Evolutionary conservation across 106 monocot genomes (phyloP).

Genomic region (Gastrodia elata): DNA sequence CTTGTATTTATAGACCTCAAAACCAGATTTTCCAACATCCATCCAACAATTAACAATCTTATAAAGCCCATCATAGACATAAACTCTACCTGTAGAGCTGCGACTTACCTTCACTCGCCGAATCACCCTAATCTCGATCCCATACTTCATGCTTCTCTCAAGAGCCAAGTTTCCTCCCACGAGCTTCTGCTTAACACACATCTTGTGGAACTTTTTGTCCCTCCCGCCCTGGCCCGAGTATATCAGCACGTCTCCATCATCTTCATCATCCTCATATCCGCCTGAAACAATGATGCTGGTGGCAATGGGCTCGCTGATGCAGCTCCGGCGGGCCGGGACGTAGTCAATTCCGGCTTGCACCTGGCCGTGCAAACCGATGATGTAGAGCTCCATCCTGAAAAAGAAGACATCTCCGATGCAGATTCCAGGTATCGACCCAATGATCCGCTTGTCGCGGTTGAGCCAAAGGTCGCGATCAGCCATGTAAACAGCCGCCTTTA

Average conservation of each 20-base stretch:
- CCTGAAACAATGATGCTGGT: constrained; percentile 43
- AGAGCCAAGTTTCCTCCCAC: constrained; percentile 31
- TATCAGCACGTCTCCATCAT: constrained; percentile 23
- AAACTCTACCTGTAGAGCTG: constrained; percentile 22
- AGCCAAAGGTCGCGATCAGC: constrained; percentile 33
- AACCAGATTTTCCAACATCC: constrained; percentile 36
- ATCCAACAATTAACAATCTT: constrained; percentile 25
- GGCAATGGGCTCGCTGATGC: constrained; percentile 25
- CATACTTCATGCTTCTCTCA: constrained; percentile 29
- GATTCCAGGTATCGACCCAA: constrained; percentile 52
- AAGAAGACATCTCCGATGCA: constrained; percentile 56
- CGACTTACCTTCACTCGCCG: constrained; percentile 16
- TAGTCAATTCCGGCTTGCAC: constrained; percentile 60
- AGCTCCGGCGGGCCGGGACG: constrained; percentile 12
- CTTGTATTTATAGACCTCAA: constrained; percentile 33
- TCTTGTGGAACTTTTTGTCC: constrained; percentile 5
- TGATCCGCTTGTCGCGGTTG: constrained; percentile 51
- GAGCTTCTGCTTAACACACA: constrained; percentile 20
- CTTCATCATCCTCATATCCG: constrained; percentile 43
- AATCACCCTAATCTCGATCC: constrained; percentile 36
- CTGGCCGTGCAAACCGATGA: constrained; percentile 65
- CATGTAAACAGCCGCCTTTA: constrained; percentile 39
- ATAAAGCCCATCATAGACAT: constrained; percentile 41
- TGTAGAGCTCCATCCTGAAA: constrained; percentile 58
- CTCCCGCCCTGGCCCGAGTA: constrained; percentile 39